These are phyloP conservation scores for Microdochium bolleyi DNA, from an alignment of 2,329 filamentous ascomycete genomes.

Conservation along the genomic window DNA sequence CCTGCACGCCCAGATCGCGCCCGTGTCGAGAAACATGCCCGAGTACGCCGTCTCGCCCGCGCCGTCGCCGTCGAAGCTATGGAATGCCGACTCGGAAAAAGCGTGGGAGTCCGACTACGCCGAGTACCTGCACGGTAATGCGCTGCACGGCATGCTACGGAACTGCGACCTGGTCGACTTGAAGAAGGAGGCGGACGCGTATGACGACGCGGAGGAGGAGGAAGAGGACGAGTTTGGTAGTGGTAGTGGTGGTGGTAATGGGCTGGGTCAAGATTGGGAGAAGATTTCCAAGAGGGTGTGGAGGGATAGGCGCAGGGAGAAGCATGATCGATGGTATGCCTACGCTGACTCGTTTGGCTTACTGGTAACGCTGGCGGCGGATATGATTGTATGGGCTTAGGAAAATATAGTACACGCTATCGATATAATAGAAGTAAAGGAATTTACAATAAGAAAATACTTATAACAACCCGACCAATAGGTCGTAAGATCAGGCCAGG, in stretches of 20 bases:
- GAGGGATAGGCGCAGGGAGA: background rate
- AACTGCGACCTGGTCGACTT: constrained; percentile 3
- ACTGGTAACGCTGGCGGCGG: constrained; percentile 3
- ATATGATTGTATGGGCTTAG: constrained; percentile 1
- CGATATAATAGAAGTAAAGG: no score
- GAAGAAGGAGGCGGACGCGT: constrained; percentile 1
- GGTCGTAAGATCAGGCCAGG: no score
- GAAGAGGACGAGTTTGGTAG: background rate
- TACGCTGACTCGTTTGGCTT: constrained; percentile 5
- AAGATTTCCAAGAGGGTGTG: background rate
- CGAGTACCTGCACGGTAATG: constrained; percentile 2
- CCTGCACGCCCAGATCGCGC: constrained; percentile 2
- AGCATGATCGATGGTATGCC: constrained; percentile 4
- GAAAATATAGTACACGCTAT: no score
- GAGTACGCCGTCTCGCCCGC: constrained; percentile 3
- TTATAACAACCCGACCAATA: no score
- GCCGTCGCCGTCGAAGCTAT: constrained; percentile 3
- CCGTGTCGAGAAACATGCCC: constrained; percentile 1
- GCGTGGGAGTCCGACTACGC: constrained; percentile 3
- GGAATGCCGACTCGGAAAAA: constrained; percentile 3
- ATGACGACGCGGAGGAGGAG: background rate
- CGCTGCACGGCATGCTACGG: constrained; percentile 3
- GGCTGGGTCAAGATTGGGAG: no score
- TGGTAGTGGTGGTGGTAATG: background rate
- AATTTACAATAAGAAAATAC: no score